These are phyloP conservation scores for Cymodocea nodosa DNA, from an alignment of 116 monocot genomes.

Conservation along the genomic window DNA sequence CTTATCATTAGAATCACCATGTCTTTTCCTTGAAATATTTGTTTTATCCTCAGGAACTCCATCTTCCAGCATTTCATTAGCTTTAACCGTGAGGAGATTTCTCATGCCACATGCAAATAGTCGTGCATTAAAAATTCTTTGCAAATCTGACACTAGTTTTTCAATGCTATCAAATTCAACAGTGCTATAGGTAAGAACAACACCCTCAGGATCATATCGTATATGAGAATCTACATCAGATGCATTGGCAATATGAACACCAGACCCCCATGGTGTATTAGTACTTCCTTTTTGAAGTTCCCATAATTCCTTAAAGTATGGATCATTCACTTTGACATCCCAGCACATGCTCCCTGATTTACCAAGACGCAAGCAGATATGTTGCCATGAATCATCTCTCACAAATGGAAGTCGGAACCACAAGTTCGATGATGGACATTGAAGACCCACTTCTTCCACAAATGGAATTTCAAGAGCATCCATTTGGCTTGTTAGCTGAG, in stretches of 20 bases:
- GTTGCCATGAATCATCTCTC: conserved; percentile 69
- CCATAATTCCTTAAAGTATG: conserved; percentile 90
- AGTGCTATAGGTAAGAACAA: conserved; percentile 54
- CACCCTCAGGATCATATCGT: conserved; percentile 76
- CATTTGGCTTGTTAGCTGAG: conserved; percentile 91
- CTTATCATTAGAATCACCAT: conserved; percentile 36
- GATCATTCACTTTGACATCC: conserved; percentile 93
- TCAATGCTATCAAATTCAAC: conserved; percentile 83
- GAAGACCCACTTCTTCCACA: conserved; percentile 84
- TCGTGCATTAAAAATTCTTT: conserved; percentile 79
- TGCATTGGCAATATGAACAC: conserved; percentile 91
- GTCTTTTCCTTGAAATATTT: conserved; percentile 19
- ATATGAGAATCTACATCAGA: conserved; percentile 96
- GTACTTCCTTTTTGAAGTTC: conserved; percentile 66
- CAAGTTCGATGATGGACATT: conserved; percentile 59
- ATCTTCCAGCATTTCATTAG: conserved; percentile 59
- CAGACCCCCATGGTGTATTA: conserved; percentile 60
- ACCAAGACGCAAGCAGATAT: conserved; percentile 80
- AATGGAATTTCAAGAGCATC: conserved; percentile 90
- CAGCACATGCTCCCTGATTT: conserved; percentile 92
- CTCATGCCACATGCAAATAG: conserved; percentile 86
- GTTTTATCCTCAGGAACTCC: conserved; percentile 25
- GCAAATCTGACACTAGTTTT: conserved; percentile 76
- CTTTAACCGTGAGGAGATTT: conserved; percentile 51
- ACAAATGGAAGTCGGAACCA: conserved; percentile 90